Conservation (phyloP, 176 grass and related monocot genomes). For the Zoysia pacifica region DNA sequence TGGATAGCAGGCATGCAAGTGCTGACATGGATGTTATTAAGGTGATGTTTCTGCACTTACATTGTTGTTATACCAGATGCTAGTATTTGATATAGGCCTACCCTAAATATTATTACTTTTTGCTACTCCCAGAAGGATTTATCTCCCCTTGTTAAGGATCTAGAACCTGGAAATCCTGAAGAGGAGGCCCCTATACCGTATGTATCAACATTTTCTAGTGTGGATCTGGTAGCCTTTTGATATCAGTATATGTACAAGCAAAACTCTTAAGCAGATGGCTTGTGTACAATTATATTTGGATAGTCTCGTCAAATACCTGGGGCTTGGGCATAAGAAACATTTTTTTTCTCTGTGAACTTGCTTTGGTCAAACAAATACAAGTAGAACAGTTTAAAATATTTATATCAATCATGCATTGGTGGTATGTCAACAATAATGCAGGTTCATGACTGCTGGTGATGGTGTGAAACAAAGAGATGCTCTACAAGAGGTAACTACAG, state of each 20-base stretch:
- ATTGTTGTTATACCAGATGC: background rate
- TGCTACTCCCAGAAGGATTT: conserved; percentile 70
- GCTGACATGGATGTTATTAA: conserved; percentile 82
- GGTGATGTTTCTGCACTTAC: conserved; percentile 47
- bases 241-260: conserved; percentile 1
- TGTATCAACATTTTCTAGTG: conserved; percentile 29
- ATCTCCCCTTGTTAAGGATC: conserved; percentile 86
- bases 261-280: background rate
- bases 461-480: conserved; percentile 80
- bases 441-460: conserved; percentile 97
- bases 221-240: background rate
- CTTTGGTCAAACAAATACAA: background rate
- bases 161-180: conserved; percentile 83
- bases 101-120: conserved; percentile 39
- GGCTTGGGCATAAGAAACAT: background rate
- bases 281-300: conserved; percentile 11
- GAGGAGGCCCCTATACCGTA: conserved; percentile 81
- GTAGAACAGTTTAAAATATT: background rate
- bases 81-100: conserved; percentile 9
- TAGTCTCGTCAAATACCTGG: background rate
- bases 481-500: conserved; percentile 57
- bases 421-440: conserved; percentile 44
- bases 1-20: conserved; percentile 79
- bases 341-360: background rate
- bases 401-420: conserved; percentile 5